These are phyloP conservation scores for Neopestalotiopsis sp. DNA, from an alignment of 2,329 filamentous ascomycete species.

Conservation along the genomic window DNA sequence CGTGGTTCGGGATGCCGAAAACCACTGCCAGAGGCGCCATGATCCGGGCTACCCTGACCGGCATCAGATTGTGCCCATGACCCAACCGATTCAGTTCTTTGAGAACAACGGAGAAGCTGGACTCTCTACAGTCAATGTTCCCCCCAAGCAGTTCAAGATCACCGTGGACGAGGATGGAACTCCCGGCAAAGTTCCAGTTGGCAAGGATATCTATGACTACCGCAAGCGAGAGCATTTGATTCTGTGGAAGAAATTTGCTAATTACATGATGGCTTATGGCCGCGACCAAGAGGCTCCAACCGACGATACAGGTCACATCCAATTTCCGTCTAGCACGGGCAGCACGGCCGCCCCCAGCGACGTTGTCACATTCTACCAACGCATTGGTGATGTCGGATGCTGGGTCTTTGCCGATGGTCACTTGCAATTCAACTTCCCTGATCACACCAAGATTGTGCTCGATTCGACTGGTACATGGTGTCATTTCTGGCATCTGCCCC, in stretches of 20 bases:
- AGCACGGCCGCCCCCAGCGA: slow-evolving; percentile 54
- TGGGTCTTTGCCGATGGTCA: slow-evolving; percentile 84
- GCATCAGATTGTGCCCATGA: slow-evolving; percentile 69
- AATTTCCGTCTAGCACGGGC: slow-evolving; percentile 45
- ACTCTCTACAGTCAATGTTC: slow-evolving; percentile 66
- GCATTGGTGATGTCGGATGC: slow-evolving; percentile 80
- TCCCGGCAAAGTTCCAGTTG: slow-evolving; percentile 64
- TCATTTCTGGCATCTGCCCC: slow-evolving; percentile 77
- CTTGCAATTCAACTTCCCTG: slow-evolving; percentile 87
- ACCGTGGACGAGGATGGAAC: slow-evolving; percentile 62
- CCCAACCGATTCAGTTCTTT: slow-evolving; percentile 72
- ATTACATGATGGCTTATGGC: slow-evolving; percentile 77
- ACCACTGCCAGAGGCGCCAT: slow-evolving; percentile 68
- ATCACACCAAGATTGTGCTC: slow-evolving; percentile 84
- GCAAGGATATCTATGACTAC: slow-evolving; percentile 69
- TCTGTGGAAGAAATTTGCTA: slow-evolving; percentile 76
- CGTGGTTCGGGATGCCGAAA: slow-evolving; percentile 73
- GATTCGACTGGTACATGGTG: slow-evolving; percentile 77
- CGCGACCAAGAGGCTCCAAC: slow-evolving; percentile 66
- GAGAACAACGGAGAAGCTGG: slow-evolving; percentile 73
- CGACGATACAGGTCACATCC: slow-evolving; percentile 50
- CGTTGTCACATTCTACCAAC: slow-evolving; percentile 81
- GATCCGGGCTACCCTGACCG: slow-evolving; percentile 62
- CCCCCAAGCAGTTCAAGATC: slow-evolving; percentile 66
- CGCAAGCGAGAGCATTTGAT: slow-evolving; percentile 70